Evolutionary conservation across 2,329 filamentous ascomycete species (phyloP).

Genomic region (Fusarium nygamai): DNA sequence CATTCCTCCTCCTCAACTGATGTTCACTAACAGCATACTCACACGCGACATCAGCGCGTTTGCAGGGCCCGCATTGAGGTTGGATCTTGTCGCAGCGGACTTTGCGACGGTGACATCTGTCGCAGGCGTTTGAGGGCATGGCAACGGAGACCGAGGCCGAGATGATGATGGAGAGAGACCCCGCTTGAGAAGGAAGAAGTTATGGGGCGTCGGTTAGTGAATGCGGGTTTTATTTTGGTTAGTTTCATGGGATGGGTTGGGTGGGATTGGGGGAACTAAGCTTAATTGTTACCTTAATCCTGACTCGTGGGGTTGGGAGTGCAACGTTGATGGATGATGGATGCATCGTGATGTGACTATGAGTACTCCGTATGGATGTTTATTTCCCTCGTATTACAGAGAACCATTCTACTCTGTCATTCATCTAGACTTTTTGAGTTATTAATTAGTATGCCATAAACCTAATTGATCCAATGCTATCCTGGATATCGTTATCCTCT

Average conservation of each 20-base stretch:
- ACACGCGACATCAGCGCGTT: slow-evolving; percentile 47
- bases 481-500: not conserved
- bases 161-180: slow-evolving; percentile 7
- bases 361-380: not conserved
- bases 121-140: slow-evolving; percentile 46
- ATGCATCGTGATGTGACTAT: not conserved
- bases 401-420: not conserved
- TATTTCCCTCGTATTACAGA: not conserved
- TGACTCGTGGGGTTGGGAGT: slow-evolving; percentile 21
- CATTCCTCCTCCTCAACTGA: slow-evolving; percentile 44
- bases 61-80: slow-evolving; percentile 50
- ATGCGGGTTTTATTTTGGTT: not conserved
- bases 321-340: not conserved
- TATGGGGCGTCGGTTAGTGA: slow-evolving; percentile 4
- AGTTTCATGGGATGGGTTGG: no score
- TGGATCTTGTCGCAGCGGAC: slow-evolving; percentile 53
- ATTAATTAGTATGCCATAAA: no score
- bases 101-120: slow-evolving; percentile 54
- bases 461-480: not conserved
- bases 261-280: slow-evolving; percentile 4
- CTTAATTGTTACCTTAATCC: slow-evolving; percentile 28
- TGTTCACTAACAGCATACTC: slow-evolving; percentile 48
- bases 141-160: slow-evolving; percentile 31
- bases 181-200: slow-evolving; percentile 19
- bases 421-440: not conserved